A percentile compares a stretch with the other conserved stretches of the same genome.
Evolutionary conservation across 164 flowering plant species (phyloP).

Genomic region (Chimonanthus salicifolius): DNA sequence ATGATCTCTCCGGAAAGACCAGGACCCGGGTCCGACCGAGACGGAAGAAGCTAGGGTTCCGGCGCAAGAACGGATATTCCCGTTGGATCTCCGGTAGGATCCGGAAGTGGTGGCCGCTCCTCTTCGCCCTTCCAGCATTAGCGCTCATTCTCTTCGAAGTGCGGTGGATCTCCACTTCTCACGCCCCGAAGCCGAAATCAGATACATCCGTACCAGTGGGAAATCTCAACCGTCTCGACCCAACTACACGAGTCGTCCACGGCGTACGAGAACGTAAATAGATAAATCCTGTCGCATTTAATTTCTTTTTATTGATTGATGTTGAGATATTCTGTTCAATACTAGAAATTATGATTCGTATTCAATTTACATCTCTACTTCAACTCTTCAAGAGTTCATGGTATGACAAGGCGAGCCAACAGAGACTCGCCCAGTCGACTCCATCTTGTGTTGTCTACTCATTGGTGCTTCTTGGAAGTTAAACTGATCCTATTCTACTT

Average conservation of each 20-base stretch:
- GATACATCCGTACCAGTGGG: constrained; percentile 10
- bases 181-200: constrained; percentile 14
- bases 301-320: not conserved
- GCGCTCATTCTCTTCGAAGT: constrained; percentile 47
- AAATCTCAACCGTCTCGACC: constrained; percentile 45
- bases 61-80: constrained; percentile 26
- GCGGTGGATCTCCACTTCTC: constrained; percentile 30
- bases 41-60: constrained; percentile 44
- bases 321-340: too few relatives aligned
- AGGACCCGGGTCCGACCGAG: constrained; percentile 48
- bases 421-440: not conserved
- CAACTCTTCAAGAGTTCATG: too few relatives aligned
- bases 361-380: not conserved
- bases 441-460: too few relatives aligned
- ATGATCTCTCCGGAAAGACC: constrained; percentile 35
- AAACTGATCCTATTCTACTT: not conserved
- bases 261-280: constrained; percentile 68
- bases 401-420: not conserved
- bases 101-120: constrained; percentile 46
- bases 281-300: not conserved
- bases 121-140: constrained; percentile 38
- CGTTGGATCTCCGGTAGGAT: constrained; percentile 26
- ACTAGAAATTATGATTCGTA: too few relatives aligned
- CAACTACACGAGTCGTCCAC: constrained; percentile 28
- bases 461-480: not conserved